phyloP scores from a whole-genome alignment of 805 yeast species.

The Candida vaughaniae region DNA sequence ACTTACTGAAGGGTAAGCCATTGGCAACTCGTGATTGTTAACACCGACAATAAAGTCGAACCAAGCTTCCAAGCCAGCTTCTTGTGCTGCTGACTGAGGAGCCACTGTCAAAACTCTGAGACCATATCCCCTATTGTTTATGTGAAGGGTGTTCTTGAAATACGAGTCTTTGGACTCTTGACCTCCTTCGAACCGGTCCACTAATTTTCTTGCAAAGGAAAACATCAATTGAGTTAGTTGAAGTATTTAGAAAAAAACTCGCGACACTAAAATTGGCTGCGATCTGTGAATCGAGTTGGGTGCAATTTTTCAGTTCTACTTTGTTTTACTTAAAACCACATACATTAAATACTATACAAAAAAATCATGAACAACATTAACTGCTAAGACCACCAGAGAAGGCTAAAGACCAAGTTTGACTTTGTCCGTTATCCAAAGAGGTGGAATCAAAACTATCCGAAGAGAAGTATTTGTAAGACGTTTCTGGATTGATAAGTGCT shows the following conservation, averaged over 20 bases:
- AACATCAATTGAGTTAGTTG: too few relatives aligned
- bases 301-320: too few relatives aligned
- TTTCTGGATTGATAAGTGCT: slow-evolving; percentile 68
- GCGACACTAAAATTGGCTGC: too few relatives aligned
- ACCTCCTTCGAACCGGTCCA: slow-evolving; percentile 37
- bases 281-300: too few relatives aligned
- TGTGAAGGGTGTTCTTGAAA: slow-evolving; percentile 28
- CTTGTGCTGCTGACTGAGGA: slow-evolving; percentile 37
- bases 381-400: slow-evolving; percentile 51
- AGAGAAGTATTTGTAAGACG: slow-evolving; percentile 61
- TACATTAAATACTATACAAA: slow-evolving; percentile 6
- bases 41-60: slow-evolving; percentile 85
- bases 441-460: slow-evolving; percentile 19
- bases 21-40: slow-evolving; percentile 64
- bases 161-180: slow-evolving; percentile 29
- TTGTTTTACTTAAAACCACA: too few relatives aligned
- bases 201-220: slow-evolving; percentile 44
- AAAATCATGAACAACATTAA: too few relatives aligned
- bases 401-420: slow-evolving; percentile 61
- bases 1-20: slow-evolving; percentile 31
- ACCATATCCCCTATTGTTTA: slow-evolving; percentile 42
- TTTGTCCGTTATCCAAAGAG: slow-evolving; percentile 61
- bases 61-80: slow-evolving; percentile 64
- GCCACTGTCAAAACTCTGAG: slow-evolving; percentile 37
- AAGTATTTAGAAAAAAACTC: too few relatives aligned